phyloP scores from a whole-genome alignment of 2,329 filamentous ascomycete genomes.

The Dendrostoma leiphaemia region DNA sequence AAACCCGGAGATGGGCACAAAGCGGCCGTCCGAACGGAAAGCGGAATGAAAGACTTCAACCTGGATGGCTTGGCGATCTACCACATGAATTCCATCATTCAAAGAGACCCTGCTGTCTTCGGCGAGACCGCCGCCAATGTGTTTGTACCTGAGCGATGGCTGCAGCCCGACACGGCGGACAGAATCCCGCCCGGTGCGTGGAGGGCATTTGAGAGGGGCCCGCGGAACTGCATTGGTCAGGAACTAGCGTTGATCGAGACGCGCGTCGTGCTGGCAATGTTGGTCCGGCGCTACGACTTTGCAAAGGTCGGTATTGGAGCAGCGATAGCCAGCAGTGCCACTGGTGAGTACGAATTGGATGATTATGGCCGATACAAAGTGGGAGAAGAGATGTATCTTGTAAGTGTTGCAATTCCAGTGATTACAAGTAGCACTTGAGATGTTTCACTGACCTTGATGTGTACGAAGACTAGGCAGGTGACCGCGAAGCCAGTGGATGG shows the following conservation, averaged over 20 bases:
- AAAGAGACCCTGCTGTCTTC: conserved; percentile 25
- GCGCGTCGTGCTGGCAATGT: conserved; percentile 6
- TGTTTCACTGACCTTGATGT: background rate
- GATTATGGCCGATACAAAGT: conserved; percentile 4
- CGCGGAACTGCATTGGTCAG: conserved; percentile 8
- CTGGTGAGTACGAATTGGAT: background rate
- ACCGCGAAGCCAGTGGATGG: conserved; percentile 15
- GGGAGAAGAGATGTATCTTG: background rate
- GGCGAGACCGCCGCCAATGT: conserved; percentile 25
- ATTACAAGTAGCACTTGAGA: background rate
- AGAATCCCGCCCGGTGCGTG: conserved; percentile 8
- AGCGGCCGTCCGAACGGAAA: background rate
- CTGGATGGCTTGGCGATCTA: conserved; percentile 29
- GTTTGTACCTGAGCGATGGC: conserved; percentile 34
- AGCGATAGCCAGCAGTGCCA: background rate
- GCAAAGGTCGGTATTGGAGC: conserved; percentile 1
- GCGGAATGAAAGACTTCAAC: background rate
- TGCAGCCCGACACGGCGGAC: conserved; percentile 12
- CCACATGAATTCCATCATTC: conserved; percentile 25
- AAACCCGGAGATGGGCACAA: conserved; percentile 23
- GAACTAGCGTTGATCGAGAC: conserved; percentile 6
- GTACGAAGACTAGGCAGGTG: conserved; percentile 2
- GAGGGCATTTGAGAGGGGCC: conserved; percentile 7
- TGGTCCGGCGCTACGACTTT: conserved; percentile 4
- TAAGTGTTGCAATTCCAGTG: background rate